Conservation (phyloP, 192 early-diverging fungal genomes). For the Coemansia sp. region DNA sequence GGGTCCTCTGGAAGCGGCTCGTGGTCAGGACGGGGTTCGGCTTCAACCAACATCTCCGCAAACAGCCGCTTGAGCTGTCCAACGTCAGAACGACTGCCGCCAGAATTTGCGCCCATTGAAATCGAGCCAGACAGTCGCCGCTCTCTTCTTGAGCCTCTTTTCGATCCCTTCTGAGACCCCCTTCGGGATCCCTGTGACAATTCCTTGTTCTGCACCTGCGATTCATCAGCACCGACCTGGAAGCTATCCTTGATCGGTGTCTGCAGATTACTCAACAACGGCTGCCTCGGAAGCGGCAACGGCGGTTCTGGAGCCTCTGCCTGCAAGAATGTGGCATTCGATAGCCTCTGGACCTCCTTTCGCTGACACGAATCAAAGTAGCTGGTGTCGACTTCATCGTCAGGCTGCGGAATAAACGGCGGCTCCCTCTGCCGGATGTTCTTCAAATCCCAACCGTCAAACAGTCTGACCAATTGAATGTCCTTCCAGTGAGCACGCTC, state of each 20-base stretch:
- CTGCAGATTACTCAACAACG: slow-evolving; percentile 9
- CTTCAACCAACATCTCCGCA: slow-evolving; percentile 11
- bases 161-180: slow-evolving; percentile 29
- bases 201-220: neutral
- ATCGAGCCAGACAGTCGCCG: slow-evolving; percentile 20
- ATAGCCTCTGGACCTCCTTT: slow-evolving; percentile 77
- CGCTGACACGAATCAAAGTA: slow-evolving; percentile 88
- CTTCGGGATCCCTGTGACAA: slow-evolving; percentile 19
- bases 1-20: neutral
- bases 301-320: slow-evolving; percentile 10
- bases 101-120: neutral
- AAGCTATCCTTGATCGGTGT: neutral
- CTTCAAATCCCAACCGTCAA: slow-evolving; percentile 74
- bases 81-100: slow-evolving; percentile 15
- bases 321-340: slow-evolving; percentile 60
- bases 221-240: neutral
- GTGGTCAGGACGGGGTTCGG: neutral
- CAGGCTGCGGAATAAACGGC: slow-evolving; percentile 82
- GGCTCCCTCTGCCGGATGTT: slow-evolving; percentile 74
- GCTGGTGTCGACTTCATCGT: slow-evolving; percentile 83
- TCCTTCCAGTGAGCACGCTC: slow-evolving; percentile 65
- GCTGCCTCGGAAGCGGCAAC: slow-evolving; percentile 10
- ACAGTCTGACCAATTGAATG: slow-evolving; percentile 74
- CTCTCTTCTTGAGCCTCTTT: slow-evolving; percentile 20
- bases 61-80: slow-evolving; percentile 55